Evolutionary conservation across 495 filamentous ascomycete genomes (phyloP), one percentile per base, ranked within the genome.

Genomic region (Podospora pseudoanserina): DNA sequence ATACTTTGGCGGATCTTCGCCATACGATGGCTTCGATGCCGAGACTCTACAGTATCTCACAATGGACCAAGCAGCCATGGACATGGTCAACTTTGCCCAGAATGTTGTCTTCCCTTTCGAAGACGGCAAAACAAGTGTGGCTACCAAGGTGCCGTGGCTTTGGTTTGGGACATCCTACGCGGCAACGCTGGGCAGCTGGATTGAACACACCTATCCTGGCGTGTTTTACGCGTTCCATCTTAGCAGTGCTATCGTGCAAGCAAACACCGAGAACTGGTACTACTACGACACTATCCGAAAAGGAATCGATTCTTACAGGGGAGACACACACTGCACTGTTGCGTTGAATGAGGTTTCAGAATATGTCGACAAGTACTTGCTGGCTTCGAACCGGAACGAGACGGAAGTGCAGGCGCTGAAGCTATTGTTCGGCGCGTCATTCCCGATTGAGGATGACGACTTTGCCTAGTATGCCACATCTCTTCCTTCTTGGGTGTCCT

Each of bases 161-260:
- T 81, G 85, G 65, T 82, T 79, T 13, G 89, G 89, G 30, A 85
- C 87, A 54, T 87, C 85, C 9, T 91, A 91, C 74, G 84, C 85
- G 63, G 89, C 86, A 60, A 87, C 87, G 11, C 78, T 90, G 44
- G 72, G 87, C 11, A 87, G 84, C 9, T 91, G 88, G 88, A 86
- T 84, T 16, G 85, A 85, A 62, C 79, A 78, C 15, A 81, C 81
- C 27, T 78, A 84, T n/a, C 87, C 87, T 0, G 88, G 86, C 16
- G 89, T 85, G 1, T 89, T 90, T 77, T 87, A 86, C 84, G 87
- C 87, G 1, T 90, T 88, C 69, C 85, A 88, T 70, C 83, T 87
- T 20, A 87, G 86, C 59, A 86, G 84, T 68, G 88, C 87, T 3
- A 84, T 84, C 2, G 87, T 90, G 2, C 80, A 90, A 70, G 83